These are phyloP conservation scores for Diospyros lotus DNA, from an alignment of 148 eudicot species.

Conservation along the genomic window DNA sequence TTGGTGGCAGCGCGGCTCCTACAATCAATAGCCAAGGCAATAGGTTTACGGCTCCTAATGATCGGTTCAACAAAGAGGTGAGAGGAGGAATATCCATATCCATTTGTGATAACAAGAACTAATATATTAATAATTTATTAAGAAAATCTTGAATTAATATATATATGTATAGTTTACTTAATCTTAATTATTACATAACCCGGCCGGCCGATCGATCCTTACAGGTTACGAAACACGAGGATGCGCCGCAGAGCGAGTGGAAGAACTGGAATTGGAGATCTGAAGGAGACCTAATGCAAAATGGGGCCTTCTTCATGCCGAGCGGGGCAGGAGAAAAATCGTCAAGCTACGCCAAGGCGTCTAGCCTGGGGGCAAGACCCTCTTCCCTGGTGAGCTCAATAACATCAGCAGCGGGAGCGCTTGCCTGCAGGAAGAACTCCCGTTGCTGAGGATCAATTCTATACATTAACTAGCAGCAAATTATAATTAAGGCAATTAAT, in stretches of 20 bases:
- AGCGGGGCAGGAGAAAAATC: constrained; percentile 43
- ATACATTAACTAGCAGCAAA: background rate
- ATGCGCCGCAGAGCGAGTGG: constrained; percentile 43
- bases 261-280: constrained; percentile 72
- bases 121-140: no score
- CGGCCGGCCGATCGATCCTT: background rate
- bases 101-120: no score
- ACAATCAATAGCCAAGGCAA: constrained; percentile 72
- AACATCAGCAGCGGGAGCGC: constrained; percentile 49
- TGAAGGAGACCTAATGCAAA: constrained; percentile 51
- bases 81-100: background rate
- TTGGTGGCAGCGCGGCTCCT: constrained; percentile 66
- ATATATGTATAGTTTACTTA: no score
- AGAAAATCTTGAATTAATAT: no score
- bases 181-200: background rate
- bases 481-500: background rate
- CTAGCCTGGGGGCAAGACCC: constrained; percentile 56
- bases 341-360: constrained; percentile 52
- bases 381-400: constrained; percentile 48
- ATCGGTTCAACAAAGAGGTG: constrained; percentile 47
- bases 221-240: constrained; percentile 62
- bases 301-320: constrained; percentile 56
- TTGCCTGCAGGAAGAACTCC: constrained; percentile 44
- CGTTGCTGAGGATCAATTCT: constrained; percentile 27
- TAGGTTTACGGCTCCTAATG: constrained; percentile 61